A percentile compares a stretch with the other conserved stretches of the same genome.
Conservation (phyloP, 2,329 filamentous ascomycete genomes). For the Trichoderma sp. region DNA sequence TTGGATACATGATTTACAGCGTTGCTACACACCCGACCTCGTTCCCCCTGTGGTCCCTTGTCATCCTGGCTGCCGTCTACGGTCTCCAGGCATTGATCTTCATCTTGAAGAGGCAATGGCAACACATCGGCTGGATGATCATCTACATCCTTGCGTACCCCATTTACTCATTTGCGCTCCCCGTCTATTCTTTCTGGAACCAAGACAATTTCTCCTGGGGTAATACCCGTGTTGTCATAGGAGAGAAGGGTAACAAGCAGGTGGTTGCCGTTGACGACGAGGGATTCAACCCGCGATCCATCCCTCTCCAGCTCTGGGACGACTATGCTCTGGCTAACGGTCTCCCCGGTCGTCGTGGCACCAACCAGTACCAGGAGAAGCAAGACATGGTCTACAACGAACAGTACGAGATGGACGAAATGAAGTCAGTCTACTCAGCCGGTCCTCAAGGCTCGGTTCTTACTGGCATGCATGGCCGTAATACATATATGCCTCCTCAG, state of each 20-base stretch:
- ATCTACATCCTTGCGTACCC: constrained; percentile 97
- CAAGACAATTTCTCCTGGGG: constrained; percentile 99
- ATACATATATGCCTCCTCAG: constrained; percentile 77
- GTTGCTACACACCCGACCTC: constrained; percentile 67
- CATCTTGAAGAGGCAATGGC: constrained; percentile 95
- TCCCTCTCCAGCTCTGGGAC: constrained; percentile 95
- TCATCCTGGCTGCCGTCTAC: constrained; percentile 88
- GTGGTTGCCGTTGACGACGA: constrained; percentile 84
- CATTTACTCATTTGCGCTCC: constrained; percentile 86
- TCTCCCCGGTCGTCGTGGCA: constrained; percentile 84
- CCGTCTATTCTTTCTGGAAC: constrained; percentile 99
- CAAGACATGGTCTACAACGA: constrained; percentile 65
- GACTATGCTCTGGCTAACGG: constrained; percentile 87
- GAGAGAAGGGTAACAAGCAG: constrained; percentile 87
- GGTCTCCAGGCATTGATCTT: constrained; percentile 96
- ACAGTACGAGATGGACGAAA: constrained; percentile 95
- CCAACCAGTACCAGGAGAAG: constrained; percentile 67
- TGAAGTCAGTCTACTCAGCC: constrained; percentile 93
- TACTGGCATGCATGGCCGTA: constrained; percentile 73
- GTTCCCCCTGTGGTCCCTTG: constrained; percentile 82
- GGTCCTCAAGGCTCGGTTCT: constrained; percentile 85
- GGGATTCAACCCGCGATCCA: constrained; percentile 84
- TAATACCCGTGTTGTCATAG: constrained; percentile 95
- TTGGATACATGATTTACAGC: constrained; percentile 82
- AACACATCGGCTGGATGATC: constrained; percentile 99